Conservation (phyloP, 129 eudicot genomes). For the Escallonia rubra region DNA sequence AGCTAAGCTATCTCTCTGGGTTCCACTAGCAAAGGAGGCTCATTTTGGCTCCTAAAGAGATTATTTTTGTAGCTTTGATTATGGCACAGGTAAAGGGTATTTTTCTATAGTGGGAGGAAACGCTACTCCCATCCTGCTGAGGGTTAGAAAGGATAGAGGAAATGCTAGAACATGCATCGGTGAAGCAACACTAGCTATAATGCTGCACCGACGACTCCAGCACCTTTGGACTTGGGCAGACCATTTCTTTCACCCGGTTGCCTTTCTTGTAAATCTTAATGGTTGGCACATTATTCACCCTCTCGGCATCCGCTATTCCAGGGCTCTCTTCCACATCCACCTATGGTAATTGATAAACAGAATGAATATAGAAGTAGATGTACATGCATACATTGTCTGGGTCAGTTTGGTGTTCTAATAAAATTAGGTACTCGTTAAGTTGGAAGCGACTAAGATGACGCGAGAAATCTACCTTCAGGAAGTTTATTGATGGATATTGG, state of each 20-base stretch:
- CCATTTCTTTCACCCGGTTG: conserved; percentile 68
- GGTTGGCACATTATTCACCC: conserved; percentile 70
- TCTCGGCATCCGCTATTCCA: conserved; percentile 57
- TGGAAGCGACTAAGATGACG: background rate
- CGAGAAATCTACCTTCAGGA: conserved; percentile 58
- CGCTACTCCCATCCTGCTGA: conserved; percentile 3
- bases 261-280: conserved; percentile 79
- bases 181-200: conserved; percentile 36
- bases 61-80: conserved; percentile 34
- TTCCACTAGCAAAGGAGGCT: conserved; percentile 29
- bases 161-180: conserved; percentile 2
- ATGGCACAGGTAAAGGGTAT: conserved; percentile 27
- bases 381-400: too few relatives aligned
- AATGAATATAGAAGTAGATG: too few relatives aligned
- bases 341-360: conserved; percentile 23
- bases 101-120: conserved; percentile 6
- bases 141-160: conserved; percentile 7
- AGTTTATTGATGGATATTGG: conserved; percentile 70
- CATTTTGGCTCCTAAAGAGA: conserved; percentile 38
- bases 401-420: too few relatives aligned
- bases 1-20: conserved; percentile 48
- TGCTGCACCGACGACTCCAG: conserved; percentile 86
- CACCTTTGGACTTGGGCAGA: conserved; percentile 71
- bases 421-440: background rate
- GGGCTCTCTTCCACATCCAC: conserved; percentile 81